Evolutionary conservation across 2,329 filamentous ascomycete species (phyloP).

Genomic region (Paraphaeosphaeria sporulosa): DNA sequence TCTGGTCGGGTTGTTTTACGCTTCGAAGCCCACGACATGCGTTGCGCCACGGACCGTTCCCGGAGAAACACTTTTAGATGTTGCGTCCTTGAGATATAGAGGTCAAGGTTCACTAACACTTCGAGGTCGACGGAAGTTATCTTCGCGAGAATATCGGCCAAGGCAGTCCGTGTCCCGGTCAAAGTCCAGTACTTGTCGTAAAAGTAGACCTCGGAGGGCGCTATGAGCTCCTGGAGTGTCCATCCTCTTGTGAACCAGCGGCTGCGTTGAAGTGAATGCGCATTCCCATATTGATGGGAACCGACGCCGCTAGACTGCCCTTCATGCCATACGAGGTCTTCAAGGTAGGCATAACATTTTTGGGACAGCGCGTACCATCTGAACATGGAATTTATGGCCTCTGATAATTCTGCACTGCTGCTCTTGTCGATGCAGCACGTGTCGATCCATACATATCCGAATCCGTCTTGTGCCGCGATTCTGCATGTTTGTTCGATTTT

Average conservation of each 20-base stretch:
- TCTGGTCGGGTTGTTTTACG: slow-evolving; percentile 26
- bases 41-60: slow-evolving; percentile 16
- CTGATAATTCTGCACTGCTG: slow-evolving; percentile 3
- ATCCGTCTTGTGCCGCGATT: background rate
- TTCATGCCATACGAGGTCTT: background rate
- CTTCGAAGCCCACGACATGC: slow-evolving; percentile 22
- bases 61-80: no score
- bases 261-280: no score
- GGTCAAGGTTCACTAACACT: no score
- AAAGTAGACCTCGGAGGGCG: slow-evolving; percentile 14
- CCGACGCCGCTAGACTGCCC: no score
- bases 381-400: slow-evolving; percentile 9
- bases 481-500: slow-evolving; percentile 1
- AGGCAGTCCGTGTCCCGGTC: slow-evolving; percentile 8
- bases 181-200: slow-evolving; percentile 17
- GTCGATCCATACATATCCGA: slow-evolving; percentile 20
- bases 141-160: no score
- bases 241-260: slow-evolving; percentile 21
- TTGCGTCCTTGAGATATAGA: no score
- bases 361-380: slow-evolving; percentile 16
- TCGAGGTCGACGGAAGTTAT: background rate
- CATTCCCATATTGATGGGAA: no score
- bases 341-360: slow-evolving; percentile 17
- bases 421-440: slow-evolving; percentile 18
- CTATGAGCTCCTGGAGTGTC: slow-evolving; percentile 19